Conservation (phyloP, 345 rosid genomes). For the Eucalyptus erythrocorys region DNA sequence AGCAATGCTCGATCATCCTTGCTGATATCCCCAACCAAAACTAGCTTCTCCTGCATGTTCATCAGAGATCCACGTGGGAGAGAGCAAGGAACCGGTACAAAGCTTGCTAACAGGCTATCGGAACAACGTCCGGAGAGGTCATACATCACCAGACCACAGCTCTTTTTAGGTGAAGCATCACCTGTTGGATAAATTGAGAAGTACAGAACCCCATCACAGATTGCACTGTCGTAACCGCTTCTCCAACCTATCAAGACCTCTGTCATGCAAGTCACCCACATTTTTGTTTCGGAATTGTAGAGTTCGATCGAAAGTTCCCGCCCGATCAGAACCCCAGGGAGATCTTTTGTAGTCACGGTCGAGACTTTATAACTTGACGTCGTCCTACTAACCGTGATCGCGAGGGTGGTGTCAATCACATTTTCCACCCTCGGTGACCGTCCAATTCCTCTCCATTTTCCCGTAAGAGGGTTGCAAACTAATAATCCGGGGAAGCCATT, state of each 20-base stretch:
- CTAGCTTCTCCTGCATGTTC: conserved; percentile 71
- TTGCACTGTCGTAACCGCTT: conserved; percentile 72
- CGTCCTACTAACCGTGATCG: conserved; percentile 33
- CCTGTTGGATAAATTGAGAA: conserved; percentile 30
- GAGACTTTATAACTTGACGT: conserved; percentile 38
- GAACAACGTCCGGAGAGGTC: conserved; percentile 24
- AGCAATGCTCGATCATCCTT: conserved; percentile 23
- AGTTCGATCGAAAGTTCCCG: conserved; percentile 57
- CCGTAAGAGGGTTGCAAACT: conserved; percentile 65
- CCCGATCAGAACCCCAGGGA: conserved; percentile 45
- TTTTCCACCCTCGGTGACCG: conserved; percentile 49
- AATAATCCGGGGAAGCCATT: conserved; percentile 43
- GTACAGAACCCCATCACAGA: conserved; percentile 53
- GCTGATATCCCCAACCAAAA: conserved; percentile 84
- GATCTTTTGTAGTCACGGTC: conserved; percentile 65
- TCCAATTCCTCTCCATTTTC: conserved; percentile 27
- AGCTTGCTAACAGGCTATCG: conserved; percentile 19
- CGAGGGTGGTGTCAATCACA: conserved; percentile 56
- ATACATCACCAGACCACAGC: conserved; percentile 46
- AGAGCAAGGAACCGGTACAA: conserved; percentile 55
- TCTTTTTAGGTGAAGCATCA: conserved; percentile 17
- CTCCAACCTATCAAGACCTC: conserved; percentile 83
- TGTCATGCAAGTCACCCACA: conserved; percentile 39
- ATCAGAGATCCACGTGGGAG: conserved; percentile 77
- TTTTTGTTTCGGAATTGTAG: conserved; percentile 51